phyloP scores from a whole-genome alignment of 2,329 filamentous ascomycete species.

The Trichoderma atrobrunneum region DNA sequence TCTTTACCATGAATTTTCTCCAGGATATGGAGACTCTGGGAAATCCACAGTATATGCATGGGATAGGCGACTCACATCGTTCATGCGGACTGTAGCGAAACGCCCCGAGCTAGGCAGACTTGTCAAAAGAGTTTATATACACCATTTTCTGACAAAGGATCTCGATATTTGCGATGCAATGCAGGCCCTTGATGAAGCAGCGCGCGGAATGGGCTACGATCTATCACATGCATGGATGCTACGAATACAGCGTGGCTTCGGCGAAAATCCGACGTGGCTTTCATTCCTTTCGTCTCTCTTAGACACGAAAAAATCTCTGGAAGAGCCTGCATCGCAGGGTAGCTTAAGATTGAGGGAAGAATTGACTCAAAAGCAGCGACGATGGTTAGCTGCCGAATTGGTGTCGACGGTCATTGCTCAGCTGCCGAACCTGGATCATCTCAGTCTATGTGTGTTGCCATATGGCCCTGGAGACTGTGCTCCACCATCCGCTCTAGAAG shows the following conservation, averaged over 20 bases:
- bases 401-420: not conserved
- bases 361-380: not conserved
- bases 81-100: not conserved
- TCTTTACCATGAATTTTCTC: not conserved
- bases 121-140: not conserved
- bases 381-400: not conserved
- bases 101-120: not conserved
- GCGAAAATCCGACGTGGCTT: not conserved
- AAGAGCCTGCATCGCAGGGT: not conserved
- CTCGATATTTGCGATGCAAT: not conserved
- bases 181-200: not conserved
- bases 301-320: not conserved
- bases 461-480: not conserved
- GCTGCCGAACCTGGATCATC: not conserved
- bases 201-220: not conserved
- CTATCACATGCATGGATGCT: not conserved
- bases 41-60: not conserved
- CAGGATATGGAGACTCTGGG: not conserved
- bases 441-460: not conserved
- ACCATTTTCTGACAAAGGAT: not conserved
- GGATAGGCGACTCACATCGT: not conserved
- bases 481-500: not conserved
- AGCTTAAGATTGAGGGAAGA: not conserved
- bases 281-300: not conserved
- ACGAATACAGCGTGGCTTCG: not conserved